A percentile compares a stretch with the other conserved stretches of the same genome.
These are phyloP conservation scores for Paraleonurus japonicus DNA, from an alignment of 257 asterid species.

Conservation along the genomic window DNA sequence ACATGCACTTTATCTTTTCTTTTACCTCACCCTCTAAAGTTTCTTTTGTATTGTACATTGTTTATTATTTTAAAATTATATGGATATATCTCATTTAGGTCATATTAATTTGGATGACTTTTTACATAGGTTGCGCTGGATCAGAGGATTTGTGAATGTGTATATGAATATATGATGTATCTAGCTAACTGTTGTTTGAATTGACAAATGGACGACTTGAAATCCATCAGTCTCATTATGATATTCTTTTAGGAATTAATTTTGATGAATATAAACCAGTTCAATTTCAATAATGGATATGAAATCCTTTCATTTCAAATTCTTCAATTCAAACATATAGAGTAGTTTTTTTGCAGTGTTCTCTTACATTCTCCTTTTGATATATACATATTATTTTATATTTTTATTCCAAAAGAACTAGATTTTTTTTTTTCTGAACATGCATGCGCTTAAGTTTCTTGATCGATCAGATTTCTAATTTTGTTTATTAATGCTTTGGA, in stretches of 20 bases:
- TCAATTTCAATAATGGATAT: not conserved
- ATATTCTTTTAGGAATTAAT: not conserved
- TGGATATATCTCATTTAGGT: not conserved
- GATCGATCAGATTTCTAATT: not conserved
- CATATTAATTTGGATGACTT: not conserved
- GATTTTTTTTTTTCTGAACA: too few species aligned
- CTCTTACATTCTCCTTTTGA: not conserved
- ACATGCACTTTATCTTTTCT: constrained; percentile 15
- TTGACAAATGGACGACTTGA: not conserved
- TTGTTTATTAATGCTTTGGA: not conserved
- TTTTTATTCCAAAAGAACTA: not conserved
- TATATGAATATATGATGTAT: too few species aligned
- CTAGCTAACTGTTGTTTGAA: not conserved
- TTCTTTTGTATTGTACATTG: not conserved
- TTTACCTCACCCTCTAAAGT: constrained; percentile 12
- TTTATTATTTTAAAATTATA: not conserved
- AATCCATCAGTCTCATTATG: not conserved
- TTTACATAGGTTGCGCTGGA: not conserved
- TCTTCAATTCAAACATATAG: not conserved
- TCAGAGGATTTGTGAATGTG: not conserved
- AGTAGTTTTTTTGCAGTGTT: not conserved
- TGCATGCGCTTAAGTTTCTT: not conserved
- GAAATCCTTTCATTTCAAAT: not conserved
- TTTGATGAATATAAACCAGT: not conserved
- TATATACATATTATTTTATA: not conserved